Conservation (phyloP, 148 eudicot genomes). For the Vaccinium darrowii region DNA sequence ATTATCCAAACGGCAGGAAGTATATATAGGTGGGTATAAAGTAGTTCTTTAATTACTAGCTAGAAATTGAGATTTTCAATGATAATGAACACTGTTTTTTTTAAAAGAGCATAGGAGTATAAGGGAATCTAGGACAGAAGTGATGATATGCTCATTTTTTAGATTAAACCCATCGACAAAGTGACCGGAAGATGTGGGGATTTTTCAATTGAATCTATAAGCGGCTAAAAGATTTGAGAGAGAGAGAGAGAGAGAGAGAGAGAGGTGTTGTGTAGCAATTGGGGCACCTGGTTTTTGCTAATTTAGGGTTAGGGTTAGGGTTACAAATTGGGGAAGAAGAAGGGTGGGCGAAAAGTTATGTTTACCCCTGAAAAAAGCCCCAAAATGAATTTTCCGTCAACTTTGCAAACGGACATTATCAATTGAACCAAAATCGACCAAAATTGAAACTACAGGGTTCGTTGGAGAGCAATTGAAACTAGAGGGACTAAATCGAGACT, state of each 20-base stretch:
- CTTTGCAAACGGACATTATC: too few relatives aligned
- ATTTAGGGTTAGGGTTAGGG: too few relatives aligned
- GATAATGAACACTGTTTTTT: neutral
- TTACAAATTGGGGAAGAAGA: too few relatives aligned
- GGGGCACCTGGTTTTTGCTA: too few relatives aligned
- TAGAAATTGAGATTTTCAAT: neutral
- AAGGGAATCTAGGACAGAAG: constrained; percentile 10
- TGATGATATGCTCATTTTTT: constrained; percentile 2
- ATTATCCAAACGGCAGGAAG: neutral
- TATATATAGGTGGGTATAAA: neutral
- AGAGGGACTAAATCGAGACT: too few relatives aligned
- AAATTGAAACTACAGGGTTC: too few relatives aligned
- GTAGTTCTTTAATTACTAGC: neutral
- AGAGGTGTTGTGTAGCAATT: too few relatives aligned
- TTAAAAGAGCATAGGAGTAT: neutral
- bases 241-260: neutral
- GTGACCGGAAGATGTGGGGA: neutral
- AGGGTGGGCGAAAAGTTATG: too few relatives aligned
- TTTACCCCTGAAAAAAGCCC: too few relatives aligned
- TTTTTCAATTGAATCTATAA: neutral
- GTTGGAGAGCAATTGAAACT: too few relatives aligned
- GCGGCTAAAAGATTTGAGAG: neutral
- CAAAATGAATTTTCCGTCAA: too few relatives aligned
- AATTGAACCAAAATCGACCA: too few relatives aligned
- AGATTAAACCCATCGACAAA: constrained; percentile 4